Conservation (phyloP, 371 early-diverging fungal species). For the Mucor saturninus region DNA sequence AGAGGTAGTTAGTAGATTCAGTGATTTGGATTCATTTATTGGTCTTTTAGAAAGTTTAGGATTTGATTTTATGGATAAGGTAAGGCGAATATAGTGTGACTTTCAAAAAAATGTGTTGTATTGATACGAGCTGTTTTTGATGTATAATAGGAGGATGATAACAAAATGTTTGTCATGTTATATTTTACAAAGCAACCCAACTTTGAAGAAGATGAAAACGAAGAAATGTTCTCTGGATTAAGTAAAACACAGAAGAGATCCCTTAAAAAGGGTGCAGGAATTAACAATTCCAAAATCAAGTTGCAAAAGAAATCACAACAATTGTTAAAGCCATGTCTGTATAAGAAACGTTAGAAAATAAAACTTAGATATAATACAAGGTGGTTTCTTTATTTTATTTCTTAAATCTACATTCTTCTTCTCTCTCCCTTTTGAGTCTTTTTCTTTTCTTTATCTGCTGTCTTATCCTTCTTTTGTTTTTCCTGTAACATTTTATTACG, state of each 20-base stretch:
- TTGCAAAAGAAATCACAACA: slow-evolving; percentile 46
- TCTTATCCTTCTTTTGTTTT: slow-evolving; percentile 55
- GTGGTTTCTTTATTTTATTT: background rate
- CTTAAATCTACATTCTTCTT: slow-evolving; percentile 48
- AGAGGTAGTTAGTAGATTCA: slow-evolving; percentile 91
- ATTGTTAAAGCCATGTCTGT: slow-evolving; percentile 89
- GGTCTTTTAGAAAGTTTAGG: slow-evolving; percentile 70
- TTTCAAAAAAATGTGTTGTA: too few relatives aligned
- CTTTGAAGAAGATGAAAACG: slow-evolving; percentile 36
- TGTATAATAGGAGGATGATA: slow-evolving; percentile 53
- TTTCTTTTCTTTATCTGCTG: slow-evolving; percentile 51
- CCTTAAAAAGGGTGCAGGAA: slow-evolving; percentile 54
- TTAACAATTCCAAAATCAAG: slow-evolving; percentile 26
- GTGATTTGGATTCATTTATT: slow-evolving; percentile 81
- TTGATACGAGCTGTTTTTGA: background rate
- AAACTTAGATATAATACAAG: background rate
- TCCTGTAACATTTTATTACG: slow-evolving; percentile 56
- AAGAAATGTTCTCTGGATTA: slow-evolving; percentile 42
- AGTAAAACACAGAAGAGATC: slow-evolving; percentile 53
- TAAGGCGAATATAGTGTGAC: background rate
- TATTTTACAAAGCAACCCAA: slow-evolving; percentile 71
- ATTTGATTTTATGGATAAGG: slow-evolving; percentile 70
- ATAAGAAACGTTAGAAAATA: slow-evolving; percentile 78
- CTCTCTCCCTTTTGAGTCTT: slow-evolving; percentile 59
- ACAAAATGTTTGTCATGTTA: slow-evolving; percentile 93